These are phyloP conservation scores for Sarocladiaceae sp. DNA, from an alignment of 2,329 filamentous ascomycete genomes.

Conservation along the genomic window DNA sequence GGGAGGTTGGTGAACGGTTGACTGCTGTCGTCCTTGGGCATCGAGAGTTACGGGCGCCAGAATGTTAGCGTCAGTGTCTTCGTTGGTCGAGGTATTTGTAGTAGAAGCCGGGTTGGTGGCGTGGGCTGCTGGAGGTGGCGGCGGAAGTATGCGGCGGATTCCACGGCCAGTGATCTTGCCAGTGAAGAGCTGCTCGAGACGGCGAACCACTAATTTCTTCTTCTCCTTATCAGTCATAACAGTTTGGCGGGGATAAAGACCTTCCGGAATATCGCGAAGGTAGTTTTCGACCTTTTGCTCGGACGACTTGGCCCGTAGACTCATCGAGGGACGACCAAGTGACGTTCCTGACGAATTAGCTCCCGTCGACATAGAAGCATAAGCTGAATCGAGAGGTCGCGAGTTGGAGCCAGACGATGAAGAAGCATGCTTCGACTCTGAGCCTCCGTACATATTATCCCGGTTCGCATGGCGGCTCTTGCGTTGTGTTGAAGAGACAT, in stretches of 20 bases:
- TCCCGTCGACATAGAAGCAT: constrained; percentile 59
- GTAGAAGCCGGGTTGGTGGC: not conserved
- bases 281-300: constrained; percentile 63
- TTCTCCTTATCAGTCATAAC: constrained; percentile 65
- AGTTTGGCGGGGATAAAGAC: constrained; percentile 55
- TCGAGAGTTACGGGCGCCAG: not conserved
- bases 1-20: constrained; percentile 1
- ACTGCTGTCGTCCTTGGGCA: not conserved
- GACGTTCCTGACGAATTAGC: constrained; percentile 37
- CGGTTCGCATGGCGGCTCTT: constrained; percentile 33
- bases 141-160: constrained; percentile 18
- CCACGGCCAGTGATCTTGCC: constrained; percentile 51
- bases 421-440: constrained; percentile 45
- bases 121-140: not conserved
- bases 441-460: constrained; percentile 32
- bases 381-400: constrained; percentile 54
- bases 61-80: not conserved
- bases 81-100: not conserved
- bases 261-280: constrained; percentile 64
- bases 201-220: constrained; percentile 69
- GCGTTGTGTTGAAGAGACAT: constrained; percentile 33
- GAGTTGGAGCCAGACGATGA: constrained; percentile 47
- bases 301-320: constrained; percentile 32
- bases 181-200: constrained; percentile 76
- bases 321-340: constrained; percentile 28